phyloP scores from a whole-genome alignment of 2,329 filamentous ascomycete species.

The Diaporthe sp. region DNA sequence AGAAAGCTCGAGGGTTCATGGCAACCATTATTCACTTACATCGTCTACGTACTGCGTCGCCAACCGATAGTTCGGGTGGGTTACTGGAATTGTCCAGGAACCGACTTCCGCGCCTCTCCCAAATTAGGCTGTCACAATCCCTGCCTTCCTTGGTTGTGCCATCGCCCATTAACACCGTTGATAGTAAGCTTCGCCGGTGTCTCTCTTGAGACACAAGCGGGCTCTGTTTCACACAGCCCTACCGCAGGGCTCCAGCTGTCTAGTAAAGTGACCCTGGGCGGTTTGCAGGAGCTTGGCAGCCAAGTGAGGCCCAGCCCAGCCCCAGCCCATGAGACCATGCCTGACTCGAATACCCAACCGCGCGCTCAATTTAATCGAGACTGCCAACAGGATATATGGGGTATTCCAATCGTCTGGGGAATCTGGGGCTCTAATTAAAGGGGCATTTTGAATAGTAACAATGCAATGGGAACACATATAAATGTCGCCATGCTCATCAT shows the following conservation, averaged over 20 bases:
- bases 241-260: conserved; percentile 9
- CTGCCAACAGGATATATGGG: neutral
- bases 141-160: neutral
- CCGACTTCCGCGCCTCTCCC: neutral
- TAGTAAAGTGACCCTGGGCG: neutral
- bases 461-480: neutral
- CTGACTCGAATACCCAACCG: conserved; percentile 10
- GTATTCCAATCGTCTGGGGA: neutral
- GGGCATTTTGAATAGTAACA: neutral
- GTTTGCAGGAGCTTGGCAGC: conserved; percentile 1
- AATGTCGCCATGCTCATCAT: neutral
- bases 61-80: neutral
- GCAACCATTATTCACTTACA: neutral
- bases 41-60: neutral
- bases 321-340: neutral
- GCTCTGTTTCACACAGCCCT: conserved; percentile 17
- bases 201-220: conserved; percentile 4
- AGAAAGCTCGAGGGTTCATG: neutral
- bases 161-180: neutral
- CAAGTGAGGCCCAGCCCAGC: neutral
- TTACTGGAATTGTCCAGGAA: neutral
- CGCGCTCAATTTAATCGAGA: conserved; percentile 23
- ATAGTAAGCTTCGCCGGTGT: neutral
- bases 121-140: neutral
- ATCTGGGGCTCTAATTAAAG: conserved; percentile 14